Evolutionary conservation across 495 filamentous ascomycete species (phyloP).

Genomic region (Astrothelium subdiscretum): DNA sequence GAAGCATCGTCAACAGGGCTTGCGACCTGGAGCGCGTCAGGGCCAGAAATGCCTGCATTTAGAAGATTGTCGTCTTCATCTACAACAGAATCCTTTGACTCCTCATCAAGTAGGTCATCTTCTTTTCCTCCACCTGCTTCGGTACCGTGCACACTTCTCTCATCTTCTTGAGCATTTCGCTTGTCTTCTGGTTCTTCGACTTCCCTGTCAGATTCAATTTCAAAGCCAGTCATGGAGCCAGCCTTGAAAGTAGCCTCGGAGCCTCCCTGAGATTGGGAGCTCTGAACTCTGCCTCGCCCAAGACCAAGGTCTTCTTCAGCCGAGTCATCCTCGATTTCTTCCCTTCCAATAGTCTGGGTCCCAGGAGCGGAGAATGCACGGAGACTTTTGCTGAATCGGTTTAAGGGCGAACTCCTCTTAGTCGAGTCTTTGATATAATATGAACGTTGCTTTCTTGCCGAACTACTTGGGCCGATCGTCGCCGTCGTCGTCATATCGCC

Average conservation of each 20-base stretch:
- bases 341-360: conserved; percentile 28
- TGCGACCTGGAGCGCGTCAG: conserved; percentile 4
- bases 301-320: conserved; percentile 9
- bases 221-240: background rate
- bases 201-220: background rate
- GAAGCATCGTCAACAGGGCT: conserved; percentile 20
- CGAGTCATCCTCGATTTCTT: conserved; percentile 11
- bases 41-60: conserved; percentile 5
- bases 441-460: conserved; percentile 31
- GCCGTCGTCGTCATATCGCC: conserved; percentile 64
- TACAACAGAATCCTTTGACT: conserved; percentile 7
- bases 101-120: background rate
- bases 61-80: conserved; percentile 8
- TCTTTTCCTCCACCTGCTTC: conserved; percentile 5
- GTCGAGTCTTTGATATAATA: conserved; percentile 17
- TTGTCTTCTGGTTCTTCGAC: background rate
- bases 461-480: conserved; percentile 39
- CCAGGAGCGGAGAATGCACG: conserved; percentile 66
- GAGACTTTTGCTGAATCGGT: conserved; percentile 32
- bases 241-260: background rate
- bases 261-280: background rate
- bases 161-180: conserved; percentile 15
- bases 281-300: background rate
- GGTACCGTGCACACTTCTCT: conserved; percentile 7
- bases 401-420: background rate